Percentiles rank a stretch among this genome's conserved stretches.
Evolutionary conservation across 225 moss, liverwort and hornwort genomes (phyloP).

Genomic region (Climacium dendroides): DNA sequence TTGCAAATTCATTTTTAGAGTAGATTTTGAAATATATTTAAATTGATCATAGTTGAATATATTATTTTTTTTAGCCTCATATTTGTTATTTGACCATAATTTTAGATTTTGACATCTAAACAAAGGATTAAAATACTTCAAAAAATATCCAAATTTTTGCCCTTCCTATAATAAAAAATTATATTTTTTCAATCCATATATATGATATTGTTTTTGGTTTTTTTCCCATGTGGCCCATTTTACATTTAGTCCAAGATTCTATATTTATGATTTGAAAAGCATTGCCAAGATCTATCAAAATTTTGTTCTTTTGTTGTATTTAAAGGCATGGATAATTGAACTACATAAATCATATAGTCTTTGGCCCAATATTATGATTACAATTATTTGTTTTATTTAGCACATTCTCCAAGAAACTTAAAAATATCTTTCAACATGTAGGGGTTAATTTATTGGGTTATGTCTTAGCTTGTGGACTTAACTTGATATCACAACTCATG

Average conservation of each 20-base stretch:
- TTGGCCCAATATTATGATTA: neutral
- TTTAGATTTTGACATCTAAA: neutral
- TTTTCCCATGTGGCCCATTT: neutral
- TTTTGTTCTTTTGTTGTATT: neutral
- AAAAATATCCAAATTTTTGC: neutral
- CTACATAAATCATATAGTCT: too few species aligned
- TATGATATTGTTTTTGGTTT: neutral
- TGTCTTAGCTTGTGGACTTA: rapidly evolving
- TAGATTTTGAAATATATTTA: neutral
- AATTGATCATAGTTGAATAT: neutral
- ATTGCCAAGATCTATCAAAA: neutral
- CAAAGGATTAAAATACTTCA: neutral
- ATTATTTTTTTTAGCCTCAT: neutral
- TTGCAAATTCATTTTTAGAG: neutral
- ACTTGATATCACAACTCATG: neutral
- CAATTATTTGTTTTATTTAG: rapidly evolving
- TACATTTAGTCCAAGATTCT: neutral
- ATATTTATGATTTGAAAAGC: too few species aligned
- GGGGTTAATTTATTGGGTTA: neutral
- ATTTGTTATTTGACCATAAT: too few species aligned
- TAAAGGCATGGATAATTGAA: too few species aligned
- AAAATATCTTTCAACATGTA: neutral
- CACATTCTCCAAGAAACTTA: rapidly evolving
- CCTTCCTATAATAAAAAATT: neutral
- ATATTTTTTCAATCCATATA: too few species aligned